Percentiles rank a stretch among this genome's conserved stretches.
These are phyloP conservation scores for Magnolia officinalis DNA, from an alignment of 164 flowering plant species.

Conservation along the genomic window DNA sequence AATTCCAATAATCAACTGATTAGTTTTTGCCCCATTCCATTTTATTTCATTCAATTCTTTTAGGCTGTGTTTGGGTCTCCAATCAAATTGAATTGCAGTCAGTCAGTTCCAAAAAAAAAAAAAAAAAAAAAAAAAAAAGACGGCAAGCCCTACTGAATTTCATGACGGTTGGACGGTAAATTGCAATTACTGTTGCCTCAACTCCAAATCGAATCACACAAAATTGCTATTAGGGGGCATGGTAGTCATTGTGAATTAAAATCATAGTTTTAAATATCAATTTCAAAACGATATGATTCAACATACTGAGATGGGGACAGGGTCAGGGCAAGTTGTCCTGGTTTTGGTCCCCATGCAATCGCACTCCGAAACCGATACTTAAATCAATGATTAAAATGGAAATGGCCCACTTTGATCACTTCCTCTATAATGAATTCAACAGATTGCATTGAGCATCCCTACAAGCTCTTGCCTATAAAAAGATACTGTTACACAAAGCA, in stretches of 20 bases:
- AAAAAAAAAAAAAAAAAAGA: neutral
- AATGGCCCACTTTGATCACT: too few relatives aligned
- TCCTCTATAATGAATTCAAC: neutral
- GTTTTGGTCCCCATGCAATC: too few relatives aligned
- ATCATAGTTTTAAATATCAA: neutral
- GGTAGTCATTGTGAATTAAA: neutral
- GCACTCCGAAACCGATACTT: too few relatives aligned
- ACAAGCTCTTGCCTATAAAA: neutral
- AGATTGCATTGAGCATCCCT: neutral
- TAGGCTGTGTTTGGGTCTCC: too few relatives aligned
- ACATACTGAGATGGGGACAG: too few relatives aligned
- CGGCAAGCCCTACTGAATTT: neutral
- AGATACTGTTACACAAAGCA: neutral
- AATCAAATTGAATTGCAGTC: neutral
- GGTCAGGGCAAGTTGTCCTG: too few relatives aligned
- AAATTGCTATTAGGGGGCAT: neutral
- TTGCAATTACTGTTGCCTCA: neutral
- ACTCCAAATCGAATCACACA: neutral
- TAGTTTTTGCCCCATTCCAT: neutral
- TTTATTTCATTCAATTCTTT: too few relatives aligned
- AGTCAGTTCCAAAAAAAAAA: neutral
- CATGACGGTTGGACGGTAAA: neutral
- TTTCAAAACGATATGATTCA: too few relatives aligned
- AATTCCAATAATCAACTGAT: neutral
- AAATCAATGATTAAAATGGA: too few relatives aligned